Evolutionary conservation across 179 eudicot genomes (phyloP).

Genomic region (Pouteria campechiana): DNA sequence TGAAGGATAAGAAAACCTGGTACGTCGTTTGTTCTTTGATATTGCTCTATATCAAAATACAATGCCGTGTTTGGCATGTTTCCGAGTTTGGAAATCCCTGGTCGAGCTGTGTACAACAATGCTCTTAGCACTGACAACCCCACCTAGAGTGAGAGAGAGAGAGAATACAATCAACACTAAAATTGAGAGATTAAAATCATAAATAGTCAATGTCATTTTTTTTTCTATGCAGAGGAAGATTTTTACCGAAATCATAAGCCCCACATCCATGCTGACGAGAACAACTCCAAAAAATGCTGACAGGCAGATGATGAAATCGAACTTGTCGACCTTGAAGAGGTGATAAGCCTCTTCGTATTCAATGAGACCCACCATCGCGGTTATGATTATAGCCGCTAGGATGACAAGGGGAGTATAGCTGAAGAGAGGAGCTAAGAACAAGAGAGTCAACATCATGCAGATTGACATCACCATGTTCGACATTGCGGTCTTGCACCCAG

Average conservation of each 20-base stretch:
- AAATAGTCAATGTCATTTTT: no score
- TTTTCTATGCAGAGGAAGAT: background rate
- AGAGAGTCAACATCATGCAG: constrained; percentile 54
- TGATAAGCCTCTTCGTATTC: constrained; percentile 49
- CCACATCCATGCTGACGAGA: constrained; percentile 82
- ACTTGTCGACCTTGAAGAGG: constrained; percentile 71
- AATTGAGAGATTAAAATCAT: no score
- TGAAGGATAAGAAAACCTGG: constrained; percentile 55
- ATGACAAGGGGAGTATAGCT: constrained; percentile 83
- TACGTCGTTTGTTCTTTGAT: constrained; percentile 36
- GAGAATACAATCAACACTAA: no score
- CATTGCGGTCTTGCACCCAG: constrained; percentile 77
- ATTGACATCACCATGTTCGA: constrained; percentile 63
- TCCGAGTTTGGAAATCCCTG: constrained; percentile 61
- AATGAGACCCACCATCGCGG: constrained; percentile 83
- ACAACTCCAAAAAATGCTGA: constrained; percentile 70
- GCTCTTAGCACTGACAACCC: constrained; percentile 58
- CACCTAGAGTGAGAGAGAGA: constrained; percentile 25
- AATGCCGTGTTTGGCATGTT: constrained; percentile 35
- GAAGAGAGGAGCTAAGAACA: constrained; percentile 77
- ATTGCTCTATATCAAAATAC: constrained; percentile 64
- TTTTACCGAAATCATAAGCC: constrained; percentile 70
- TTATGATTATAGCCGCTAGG: constrained; percentile 81
- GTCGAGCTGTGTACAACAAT: constrained; percentile 71
- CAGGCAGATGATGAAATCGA: constrained; percentile 74